Base-by-base conservation (phyloP, 768 basidiomycete species). In the Boletus barrowsii region DNA sequence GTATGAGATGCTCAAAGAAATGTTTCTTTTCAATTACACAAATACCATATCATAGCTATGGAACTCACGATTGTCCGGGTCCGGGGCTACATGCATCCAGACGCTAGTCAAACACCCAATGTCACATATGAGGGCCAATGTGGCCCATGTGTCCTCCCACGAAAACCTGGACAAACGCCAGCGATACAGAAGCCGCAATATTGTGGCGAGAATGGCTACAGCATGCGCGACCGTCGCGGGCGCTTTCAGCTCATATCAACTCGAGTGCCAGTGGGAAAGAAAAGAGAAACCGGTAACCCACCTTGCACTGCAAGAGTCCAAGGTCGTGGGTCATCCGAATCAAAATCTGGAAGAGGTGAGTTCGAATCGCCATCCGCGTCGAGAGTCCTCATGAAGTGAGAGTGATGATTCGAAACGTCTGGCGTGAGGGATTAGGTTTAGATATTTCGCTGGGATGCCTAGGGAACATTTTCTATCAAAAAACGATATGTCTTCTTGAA, bases 61-160 rank as follows among this genome's bases (percentile, higher is more conserved):
- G 40, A 33, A 65, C 68, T 35, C 43, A 69, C 68, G 8, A 5
- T 0, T 13, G 1, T 1, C 1, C 0, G 55, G 53, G 1, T 1
- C 1, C 0, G 55, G 53, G 5, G 18, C 1, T 35, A 17, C 5
- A n/a, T 46, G 32, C 22, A 59, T 58, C 67, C 68, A 70, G 13
- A 65, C 8, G 42, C 58, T 51, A 26, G 42, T 42, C 8, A 68
- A 52, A 50, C 63, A 68, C 10, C 9, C 42, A 8, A 66, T 42
- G 36, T 62, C 66, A 37, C 43, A 61, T 43, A 63, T 15, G 33
- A 68, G 66, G 8, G 67, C 66, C 33, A 59, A 9, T 2, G 52
- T 46, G 6, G 67, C 67, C 67, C 67, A 70, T 32, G 54, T 40
- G 33, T 68, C 67, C 22, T 68, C 67, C 67, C 67, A 70, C 55